These are phyloP conservation scores for Jamesozyma rosinii DNA, from an alignment of 805 yeast species.

Conservation along the genomic window DNA sequence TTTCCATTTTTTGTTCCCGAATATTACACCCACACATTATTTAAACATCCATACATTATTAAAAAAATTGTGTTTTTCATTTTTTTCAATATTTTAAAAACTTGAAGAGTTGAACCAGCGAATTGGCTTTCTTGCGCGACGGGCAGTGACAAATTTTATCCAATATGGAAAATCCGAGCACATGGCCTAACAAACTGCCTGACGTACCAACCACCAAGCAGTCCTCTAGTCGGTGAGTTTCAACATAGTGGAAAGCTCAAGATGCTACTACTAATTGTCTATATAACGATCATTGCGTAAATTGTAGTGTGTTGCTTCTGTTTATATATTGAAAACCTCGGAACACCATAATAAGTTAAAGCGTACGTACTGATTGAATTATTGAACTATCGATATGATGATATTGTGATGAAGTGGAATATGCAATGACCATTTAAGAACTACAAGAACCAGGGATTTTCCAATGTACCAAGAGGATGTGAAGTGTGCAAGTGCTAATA, in stretches of 20 bases:
- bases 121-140: too few relatives aligned
- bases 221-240: neutral
- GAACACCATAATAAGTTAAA: neutral
- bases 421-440: too few relatives aligned
- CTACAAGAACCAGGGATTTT: too few relatives aligned
- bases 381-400: neutral
- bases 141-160: neutral
- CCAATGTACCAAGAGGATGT: too few relatives aligned
- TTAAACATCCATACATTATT: neutral
- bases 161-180: neutral
- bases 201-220: neutral
- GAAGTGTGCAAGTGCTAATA: too few relatives aligned
- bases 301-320: neutral
- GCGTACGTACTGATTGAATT: conserved; percentile 1
- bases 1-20: too few relatives aligned
- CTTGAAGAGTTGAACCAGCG: too few relatives aligned
- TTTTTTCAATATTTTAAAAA: too few relatives aligned
- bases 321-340: neutral
- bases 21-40: neutral
- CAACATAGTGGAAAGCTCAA: neutral
- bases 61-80: too few relatives aligned
- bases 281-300: neutral
- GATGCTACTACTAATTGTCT: neutral
- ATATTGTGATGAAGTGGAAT: neutral
- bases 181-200: neutral